These are phyloP conservation scores for Pezicula rhizophila DNA, from an alignment of 2,329 filamentous ascomycete species.

Conservation along the genomic window DNA sequence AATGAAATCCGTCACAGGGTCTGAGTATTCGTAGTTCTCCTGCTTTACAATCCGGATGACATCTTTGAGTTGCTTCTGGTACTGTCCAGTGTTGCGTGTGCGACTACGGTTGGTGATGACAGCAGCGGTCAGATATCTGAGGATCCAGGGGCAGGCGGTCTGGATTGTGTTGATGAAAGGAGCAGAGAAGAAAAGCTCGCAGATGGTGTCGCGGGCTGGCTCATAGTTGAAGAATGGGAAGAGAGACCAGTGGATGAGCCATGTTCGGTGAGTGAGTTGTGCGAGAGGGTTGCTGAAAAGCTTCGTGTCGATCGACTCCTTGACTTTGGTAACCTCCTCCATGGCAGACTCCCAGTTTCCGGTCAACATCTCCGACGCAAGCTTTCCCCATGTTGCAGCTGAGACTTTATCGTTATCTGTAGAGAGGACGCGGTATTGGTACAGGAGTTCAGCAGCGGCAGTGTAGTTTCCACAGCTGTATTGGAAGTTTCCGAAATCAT, in stretches of 20 bases:
- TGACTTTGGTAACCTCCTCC: constrained; percentile 85
- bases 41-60: constrained; percentile 92
- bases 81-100: constrained; percentile 71
- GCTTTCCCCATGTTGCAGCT: constrained; percentile 94
- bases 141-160: constrained; percentile 92
- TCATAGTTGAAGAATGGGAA: constrained; percentile 99
- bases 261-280: constrained; percentile 92
- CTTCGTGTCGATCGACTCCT: constrained; percentile 87
- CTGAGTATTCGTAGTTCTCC: constrained; percentile 94
- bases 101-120: constrained; percentile 90
- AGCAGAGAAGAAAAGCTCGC: constrained; percentile 95
- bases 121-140: constrained; percentile 87
- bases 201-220: constrained; percentile 78
- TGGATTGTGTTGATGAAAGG: constrained; percentile 99
- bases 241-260: constrained; percentile 96
- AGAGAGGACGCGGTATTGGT: constrained; percentile 95
- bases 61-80: constrained; percentile 99
- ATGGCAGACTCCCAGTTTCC: constrained; percentile 92
- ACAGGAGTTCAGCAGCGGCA: constrained; percentile 84
- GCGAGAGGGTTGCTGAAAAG: constrained; percentile 94
- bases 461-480: constrained; percentile 95
- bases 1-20: constrained; percentile 94
- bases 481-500: constrained; percentile 94
- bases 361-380: constrained; percentile 90
- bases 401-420: constrained; percentile 98